These are phyloP conservation scores for Penicillium desertorum DNA, from an alignment of 495 filamentous ascomycete species.

Conservation along the genomic window DNA sequence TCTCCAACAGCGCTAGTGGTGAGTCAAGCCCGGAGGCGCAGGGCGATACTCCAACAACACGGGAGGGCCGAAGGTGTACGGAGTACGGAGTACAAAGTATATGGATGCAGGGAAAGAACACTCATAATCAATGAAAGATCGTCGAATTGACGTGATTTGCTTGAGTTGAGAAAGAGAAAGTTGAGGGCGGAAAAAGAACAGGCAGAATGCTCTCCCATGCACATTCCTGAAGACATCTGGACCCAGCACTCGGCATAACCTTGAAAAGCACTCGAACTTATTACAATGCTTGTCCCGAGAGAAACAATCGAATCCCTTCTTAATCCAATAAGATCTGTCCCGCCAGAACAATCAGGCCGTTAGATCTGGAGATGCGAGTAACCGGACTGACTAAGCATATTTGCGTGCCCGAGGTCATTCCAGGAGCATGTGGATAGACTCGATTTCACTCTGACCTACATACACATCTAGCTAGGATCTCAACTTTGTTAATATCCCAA, in stretches of 20 bases:
- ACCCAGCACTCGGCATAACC: no score
- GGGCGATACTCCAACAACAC: neutral
- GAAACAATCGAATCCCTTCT: neutral
- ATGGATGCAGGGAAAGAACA: no score
- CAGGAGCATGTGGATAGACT: neutral
- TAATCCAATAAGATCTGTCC: neutral
- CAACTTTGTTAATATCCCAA: neutral
- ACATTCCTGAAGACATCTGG: neutral
- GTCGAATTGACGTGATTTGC: neutral
- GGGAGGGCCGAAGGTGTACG: no score
- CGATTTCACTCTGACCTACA: neutral
- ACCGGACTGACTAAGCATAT: neutral
- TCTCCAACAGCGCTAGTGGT: conserved; percentile 22
- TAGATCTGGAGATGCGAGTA: neutral
- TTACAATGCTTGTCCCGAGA: neutral
- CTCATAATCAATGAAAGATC: no score
- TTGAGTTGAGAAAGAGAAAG: no score
- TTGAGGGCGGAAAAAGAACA: neutral
- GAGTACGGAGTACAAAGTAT: no score
- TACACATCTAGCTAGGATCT: neutral
- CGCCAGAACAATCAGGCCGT: neutral
- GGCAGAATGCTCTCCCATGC: neutral
- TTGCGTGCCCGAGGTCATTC: neutral
- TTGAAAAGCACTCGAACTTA: neutral
- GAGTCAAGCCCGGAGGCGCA: conserved; percentile 6